Evolutionary conservation across 306 rosid genomes (phyloP).

Genomic region (Crotalaria pallida): DNA sequence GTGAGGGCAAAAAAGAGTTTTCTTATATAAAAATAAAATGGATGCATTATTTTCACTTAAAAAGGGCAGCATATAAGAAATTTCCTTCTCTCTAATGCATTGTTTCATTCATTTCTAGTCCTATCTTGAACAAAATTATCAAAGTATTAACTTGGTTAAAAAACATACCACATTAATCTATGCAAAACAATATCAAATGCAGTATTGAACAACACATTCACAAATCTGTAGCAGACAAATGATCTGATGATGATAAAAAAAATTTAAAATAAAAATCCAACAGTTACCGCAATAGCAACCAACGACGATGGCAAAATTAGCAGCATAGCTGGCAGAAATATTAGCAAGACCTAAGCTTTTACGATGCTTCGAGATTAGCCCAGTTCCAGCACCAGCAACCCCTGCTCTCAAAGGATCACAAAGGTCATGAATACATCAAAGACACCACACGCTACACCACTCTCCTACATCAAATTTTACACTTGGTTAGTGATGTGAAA

Average conservation of each 20-base stretch:
- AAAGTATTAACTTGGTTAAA: neutral
- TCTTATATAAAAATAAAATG: too few species aligned
- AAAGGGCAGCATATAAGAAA: too few species aligned
- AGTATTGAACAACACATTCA: neutral
- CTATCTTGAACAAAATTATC: too few species aligned
- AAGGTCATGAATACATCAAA: neutral
- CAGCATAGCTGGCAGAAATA: constrained; percentile 61
- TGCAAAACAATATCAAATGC: neutral
- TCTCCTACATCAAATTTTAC: too few species aligned
- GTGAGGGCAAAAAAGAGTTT: too few species aligned
- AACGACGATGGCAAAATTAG: constrained; percentile 65
- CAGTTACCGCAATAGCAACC: constrained; percentile 83
- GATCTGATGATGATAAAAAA: neutral
- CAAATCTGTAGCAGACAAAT: neutral
- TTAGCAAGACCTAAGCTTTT: constrained; percentile 59
- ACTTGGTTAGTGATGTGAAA: too few species aligned
- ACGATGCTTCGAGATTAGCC: constrained; percentile 69
- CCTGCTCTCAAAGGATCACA: constrained; percentile 41
- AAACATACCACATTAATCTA: neutral
- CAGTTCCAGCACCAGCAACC: constrained; percentile 78
- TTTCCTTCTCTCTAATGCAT: too few species aligned
- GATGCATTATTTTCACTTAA: too few species aligned
- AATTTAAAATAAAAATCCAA: neutral
- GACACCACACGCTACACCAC: too few species aligned
- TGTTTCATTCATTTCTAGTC: too few species aligned